These are phyloP conservation scores for Trebouxia sp. DNA, from an alignment of 139 green algal genomes.

Conservation along the genomic window DNA sequence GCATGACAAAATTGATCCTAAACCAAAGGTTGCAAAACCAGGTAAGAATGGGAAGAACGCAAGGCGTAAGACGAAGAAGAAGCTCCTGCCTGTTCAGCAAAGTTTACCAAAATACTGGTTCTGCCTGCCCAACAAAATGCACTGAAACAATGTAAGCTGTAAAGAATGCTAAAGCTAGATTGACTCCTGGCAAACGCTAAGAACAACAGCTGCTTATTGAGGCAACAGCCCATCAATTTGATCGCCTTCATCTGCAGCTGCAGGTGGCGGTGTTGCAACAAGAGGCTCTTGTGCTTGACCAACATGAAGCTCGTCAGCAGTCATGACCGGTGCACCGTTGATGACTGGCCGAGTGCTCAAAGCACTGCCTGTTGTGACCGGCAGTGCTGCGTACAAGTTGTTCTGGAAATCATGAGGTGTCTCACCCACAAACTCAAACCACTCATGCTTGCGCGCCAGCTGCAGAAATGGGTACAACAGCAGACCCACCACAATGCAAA, in stretches of 20 bases:
- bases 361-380: neutral
- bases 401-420: slow-evolving; percentile 34
- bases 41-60: no score
- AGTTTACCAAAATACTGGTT: no score
- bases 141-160: no score
- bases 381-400: slow-evolving; percentile 1
- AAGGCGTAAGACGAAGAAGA: no score
- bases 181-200: no score
- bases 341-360: slow-evolving; percentile 18
- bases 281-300: slow-evolving; percentile 16
- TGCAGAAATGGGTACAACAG: slow-evolving; percentile 74
- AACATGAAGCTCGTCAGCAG: slow-evolving; percentile 26
- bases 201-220: neutral
- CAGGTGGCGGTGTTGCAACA: neutral
- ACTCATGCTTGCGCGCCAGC: slow-evolving; percentile 28
- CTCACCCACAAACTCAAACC: slow-evolving; percentile 30
- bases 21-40: no score
- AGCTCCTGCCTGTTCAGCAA: no score
- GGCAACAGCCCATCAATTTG: neutral
- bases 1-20: no score
- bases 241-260: neutral
- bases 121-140: no score
- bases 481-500: slow-evolving; percentile 53
- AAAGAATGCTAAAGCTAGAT: no score
- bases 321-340: slow-evolving; percentile 29